Percentiles rank a stretch among this genome's conserved stretches.
These are phyloP conservation scores for Fusarium brachygibbosum DNA, from an alignment of 2,329 filamentous ascomycete genomes.

Conservation along the genomic window DNA sequence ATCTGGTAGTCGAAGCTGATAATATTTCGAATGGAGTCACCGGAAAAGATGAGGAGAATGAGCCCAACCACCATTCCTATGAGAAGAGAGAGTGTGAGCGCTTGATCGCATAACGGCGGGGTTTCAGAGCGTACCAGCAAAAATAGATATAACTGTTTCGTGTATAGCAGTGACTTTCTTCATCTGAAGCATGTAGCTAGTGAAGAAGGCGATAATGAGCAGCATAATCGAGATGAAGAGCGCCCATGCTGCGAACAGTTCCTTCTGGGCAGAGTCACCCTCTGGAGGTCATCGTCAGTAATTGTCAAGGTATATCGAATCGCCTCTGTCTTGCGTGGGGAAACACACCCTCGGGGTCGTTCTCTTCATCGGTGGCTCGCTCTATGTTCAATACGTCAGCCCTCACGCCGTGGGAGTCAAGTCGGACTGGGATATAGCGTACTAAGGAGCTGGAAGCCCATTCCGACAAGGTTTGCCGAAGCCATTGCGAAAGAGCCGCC, in stretches of 20 bases:
- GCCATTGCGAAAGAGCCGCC: constrained; percentile 37
- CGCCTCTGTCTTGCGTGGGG: constrained; percentile 12
- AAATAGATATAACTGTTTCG: constrained; percentile 98
- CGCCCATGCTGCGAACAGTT: constrained; percentile 96
- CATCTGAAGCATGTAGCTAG: constrained; percentile 95
- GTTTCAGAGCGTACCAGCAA: constrained; percentile 74
- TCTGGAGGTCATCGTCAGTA: constrained; percentile 59
- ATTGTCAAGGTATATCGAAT: constrained; percentile 6
- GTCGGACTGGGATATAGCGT: constrained; percentile 26
- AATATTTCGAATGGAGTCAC: constrained; percentile 82
- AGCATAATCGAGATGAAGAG: constrained; percentile 97
- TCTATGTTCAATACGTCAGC: constrained; percentile 47
- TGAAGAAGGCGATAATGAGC: constrained; percentile 94
- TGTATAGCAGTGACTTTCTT: constrained; percentile 98
- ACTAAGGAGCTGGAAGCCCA: constrained; percentile 54
- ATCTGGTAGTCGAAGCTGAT: constrained; percentile 99
- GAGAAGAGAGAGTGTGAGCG: constrained; percentile 5
- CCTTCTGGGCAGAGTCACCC: constrained; percentile 88
- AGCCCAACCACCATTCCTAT: constrained; percentile 95
- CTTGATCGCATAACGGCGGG: constrained; percentile 40
- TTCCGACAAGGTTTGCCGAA: constrained; percentile 46
- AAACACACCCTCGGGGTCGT: constrained; percentile 54
- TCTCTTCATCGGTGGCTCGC: constrained; percentile 50
- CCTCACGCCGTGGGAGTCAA: constrained; percentile 12
- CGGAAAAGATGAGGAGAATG: constrained; percentile 83